phyloP scores from a whole-genome alignment of 805 yeast species.

The Nakazawaea anatomiae region DNA sequence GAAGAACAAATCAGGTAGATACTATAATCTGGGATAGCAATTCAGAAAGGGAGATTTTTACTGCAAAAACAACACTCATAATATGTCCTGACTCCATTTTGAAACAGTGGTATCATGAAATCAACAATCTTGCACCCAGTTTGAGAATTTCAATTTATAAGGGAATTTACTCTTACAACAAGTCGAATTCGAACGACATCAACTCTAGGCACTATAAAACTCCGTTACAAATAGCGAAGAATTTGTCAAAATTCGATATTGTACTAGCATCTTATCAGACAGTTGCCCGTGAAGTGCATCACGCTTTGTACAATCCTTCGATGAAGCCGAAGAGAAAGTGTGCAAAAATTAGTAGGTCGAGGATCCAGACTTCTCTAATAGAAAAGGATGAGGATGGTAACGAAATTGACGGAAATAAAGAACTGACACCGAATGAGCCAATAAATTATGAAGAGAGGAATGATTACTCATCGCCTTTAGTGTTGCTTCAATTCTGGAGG shows the following conservation, averaged over 20 bases:
- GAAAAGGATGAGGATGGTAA: conserved; percentile 10
- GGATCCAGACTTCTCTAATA: conserved; percentile 14
- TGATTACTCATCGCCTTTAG: conserved; percentile 77
- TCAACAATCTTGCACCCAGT: conserved; percentile 49
- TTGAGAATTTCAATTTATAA: conserved; percentile 58
- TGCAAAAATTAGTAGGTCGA: conserved; percentile 17
- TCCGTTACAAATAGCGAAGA: conserved; percentile 39
- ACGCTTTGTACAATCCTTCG: conserved; percentile 66
- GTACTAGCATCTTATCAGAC: conserved; percentile 74
- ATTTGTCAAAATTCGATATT: conserved; percentile 60
- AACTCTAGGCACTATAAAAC: conserved; percentile 24
- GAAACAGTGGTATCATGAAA: conserved; percentile 82
- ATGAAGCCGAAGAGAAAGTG: conserved; percentile 39
- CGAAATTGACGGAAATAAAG: conserved; percentile 5
- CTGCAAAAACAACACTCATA: conserved; percentile 68
- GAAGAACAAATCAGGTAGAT: conserved; percentile 27
- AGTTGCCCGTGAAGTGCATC: conserved; percentile 69
- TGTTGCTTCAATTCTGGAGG: conserved; percentile 81
- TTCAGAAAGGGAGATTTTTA: conserved; percentile 38
- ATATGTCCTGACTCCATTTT: conserved; percentile 83
- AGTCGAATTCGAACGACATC: conserved; percentile 4
- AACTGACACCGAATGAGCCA: conserved; percentile 19
- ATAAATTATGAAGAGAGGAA: conserved; percentile 22
- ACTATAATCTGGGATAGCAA: conserved; percentile 28
- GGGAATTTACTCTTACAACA: conserved; percentile 38